Evolutionary conservation across 257 asterid genomes (phyloP), one percentile per base, ranked within the genome.

Genomic region (Nicotiana noctiflora): DNA sequence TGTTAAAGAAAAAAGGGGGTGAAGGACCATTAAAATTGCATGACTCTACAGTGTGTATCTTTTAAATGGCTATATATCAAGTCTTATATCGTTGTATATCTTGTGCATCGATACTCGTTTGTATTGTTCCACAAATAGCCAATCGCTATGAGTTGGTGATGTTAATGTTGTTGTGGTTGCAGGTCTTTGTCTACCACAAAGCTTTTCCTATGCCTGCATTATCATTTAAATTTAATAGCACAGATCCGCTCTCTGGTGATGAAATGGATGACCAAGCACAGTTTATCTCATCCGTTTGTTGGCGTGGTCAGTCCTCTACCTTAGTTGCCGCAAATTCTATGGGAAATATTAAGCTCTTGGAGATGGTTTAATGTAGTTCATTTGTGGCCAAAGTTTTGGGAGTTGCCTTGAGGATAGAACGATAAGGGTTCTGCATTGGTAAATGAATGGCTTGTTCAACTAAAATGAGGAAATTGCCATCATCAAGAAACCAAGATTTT

Each of bases 321-420:
- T 88, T 94, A 84, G 95, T 96, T 56, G 98, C 99, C 60, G 98
- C 98, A 18, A 94, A 96, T 83, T 96, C 99, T 63, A 84, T 92
- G 91, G 99, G 99, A 53, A 92, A 96, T 68, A 87, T 96, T 51
- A 96, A 94, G 92, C 89, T 96, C 76, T 82, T 96, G 90, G 98
- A 94, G 90, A 89, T 96, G 98, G 98, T 91, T 81, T 96, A 84
- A 84, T 44, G n/a, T 25, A n/a, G 32, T 60, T 19, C 60, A 0
- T 59, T 76, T 34, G 29, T 25, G 82, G 25, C 12, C 59, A 31
- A 65, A 15, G 32, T 7, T 34, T 17, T 40, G 40, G n/a, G 23
- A 13, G 12, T 67, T 66, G 31, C 18, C 7, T 72, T 37, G 4
- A 25, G 62, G 23, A 75, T 61, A 19, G 27, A 13, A 37, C 9